Base-by-base conservation (phyloP, 352 stramenopile genomes). In the Pythium monospermum region DNA sequence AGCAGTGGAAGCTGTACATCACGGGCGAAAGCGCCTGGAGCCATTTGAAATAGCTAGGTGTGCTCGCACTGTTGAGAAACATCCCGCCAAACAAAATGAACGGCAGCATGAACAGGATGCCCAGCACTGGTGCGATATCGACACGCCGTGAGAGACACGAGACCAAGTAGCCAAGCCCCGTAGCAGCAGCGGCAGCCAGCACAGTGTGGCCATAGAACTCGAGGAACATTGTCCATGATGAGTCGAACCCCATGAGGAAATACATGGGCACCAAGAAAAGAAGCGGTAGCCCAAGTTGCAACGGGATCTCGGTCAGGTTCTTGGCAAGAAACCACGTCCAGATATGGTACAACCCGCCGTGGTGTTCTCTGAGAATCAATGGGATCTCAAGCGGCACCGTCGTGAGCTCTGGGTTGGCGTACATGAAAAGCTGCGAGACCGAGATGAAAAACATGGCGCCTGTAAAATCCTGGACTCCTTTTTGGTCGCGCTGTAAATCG, bases 371-470 rank as follows among this genome's bases (percentile, higher is more conserved):
- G 21, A 65, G 37, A 22, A 75, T 61, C 21, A 75, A 44, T 15
- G 66, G 53, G 30, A 75, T 52, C 38, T 72, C 66, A 1, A 69
- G 25, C 15, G 61, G 66, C 12, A 75, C 55, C 15, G 57, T 53
- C 1, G 56, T 54, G 37, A 74, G 54, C 22, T 67, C 58, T 3
- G 66, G 61, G 43, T 70, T 71, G 25, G 58, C 64, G 25, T 44
- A 59, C 27, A 51, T 66, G 32, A 87, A 72, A 36, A 79, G 69
- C 31, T 80, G 70, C 15, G 75, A 61, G 33, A 86, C 58, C 4
- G 61, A 64, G 23, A 82, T 67, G 38, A 85, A 49, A n/a, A 85
- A 55, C 5, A 77, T 65, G 37, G 61, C 60, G 4, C 76, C 53
- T 10, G 74, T 58, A 13, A 74, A 74, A 32, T 68, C 59, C 41